A percentile compares a stretch with the other conserved stretches of the same genome.
Conservation (phyloP, 805 yeast species). For the Candida lessepsii region DNA sequence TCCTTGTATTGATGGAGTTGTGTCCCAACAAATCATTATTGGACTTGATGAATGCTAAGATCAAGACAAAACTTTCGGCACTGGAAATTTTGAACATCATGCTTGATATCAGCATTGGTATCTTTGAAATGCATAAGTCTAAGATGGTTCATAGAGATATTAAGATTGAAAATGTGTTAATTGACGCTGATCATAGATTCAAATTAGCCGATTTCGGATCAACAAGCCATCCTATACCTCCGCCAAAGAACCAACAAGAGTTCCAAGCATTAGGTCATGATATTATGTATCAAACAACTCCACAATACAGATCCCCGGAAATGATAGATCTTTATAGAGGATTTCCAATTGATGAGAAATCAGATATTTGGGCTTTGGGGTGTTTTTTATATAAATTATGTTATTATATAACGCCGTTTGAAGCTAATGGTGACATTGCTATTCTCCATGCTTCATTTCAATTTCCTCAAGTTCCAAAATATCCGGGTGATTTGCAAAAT, state of each 20-base stretch:
- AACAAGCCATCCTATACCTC: constrained; percentile 61
- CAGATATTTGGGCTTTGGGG: constrained; percentile 97
- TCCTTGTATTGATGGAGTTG: constrained; percentile 86
- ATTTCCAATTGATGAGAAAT: constrained; percentile 82
- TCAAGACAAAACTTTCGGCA: constrained; percentile 75
- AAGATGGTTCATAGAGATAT: constrained; percentile 88
- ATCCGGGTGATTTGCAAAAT: constrained; percentile 68
- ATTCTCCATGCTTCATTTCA: constrained; percentile 80
- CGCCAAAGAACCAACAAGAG: constrained; percentile 74
- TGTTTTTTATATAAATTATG: constrained; percentile 86
- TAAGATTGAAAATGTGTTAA: constrained; percentile 90
- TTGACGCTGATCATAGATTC: constrained; percentile 65
- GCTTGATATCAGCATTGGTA: constrained; percentile 76
- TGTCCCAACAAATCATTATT: constrained; percentile 85
- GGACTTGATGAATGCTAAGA: constrained; percentile 85
- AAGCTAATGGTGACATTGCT: constrained; percentile 81
- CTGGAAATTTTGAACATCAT: constrained; percentile 78
- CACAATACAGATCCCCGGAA: constrained; percentile 94
- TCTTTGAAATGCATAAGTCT: constrained; percentile 79
- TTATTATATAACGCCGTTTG: constrained; percentile 94
- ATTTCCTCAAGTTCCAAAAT: constrained; percentile 69
- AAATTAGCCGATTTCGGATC: constrained; percentile 95
- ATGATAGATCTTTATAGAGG: constrained; percentile 88
- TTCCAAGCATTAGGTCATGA: constrained; percentile 79
- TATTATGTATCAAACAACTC: constrained; percentile 86